Evolutionary conservation across 2,329 filamentous ascomycete species (phyloP), one percentile per base, ranked within the genome.

Genomic region (Phoma sp.): DNA sequence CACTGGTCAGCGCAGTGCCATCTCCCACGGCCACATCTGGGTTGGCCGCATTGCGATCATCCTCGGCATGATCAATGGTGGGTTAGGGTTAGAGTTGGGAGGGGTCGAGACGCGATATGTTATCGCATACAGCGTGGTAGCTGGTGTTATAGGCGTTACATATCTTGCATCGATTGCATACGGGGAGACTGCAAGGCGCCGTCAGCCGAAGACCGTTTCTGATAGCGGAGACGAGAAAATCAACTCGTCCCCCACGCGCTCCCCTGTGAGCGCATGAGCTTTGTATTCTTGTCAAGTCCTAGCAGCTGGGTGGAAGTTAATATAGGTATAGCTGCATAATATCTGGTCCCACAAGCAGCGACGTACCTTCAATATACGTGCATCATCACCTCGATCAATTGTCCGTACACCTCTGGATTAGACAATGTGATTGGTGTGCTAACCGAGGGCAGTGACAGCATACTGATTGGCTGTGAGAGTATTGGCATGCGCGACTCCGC

Each of bases 1-100:
- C 52, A 76, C 74, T 4, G 73, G 74, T 9, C 65, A 67, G 6
- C 77, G 79, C 33, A 78, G 75, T 3, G 57, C 75, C 12, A 77
- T 75, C 55, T 79, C 78, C 1, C 76, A 80, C 53, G 66, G 70
- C 2, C 83, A 85, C 58, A 73, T 83, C n/a, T 84, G 82, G 83
- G 67, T 81, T 23, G 83, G 83, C 15, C 73, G 82, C 2, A 59
- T 74, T 18, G 71, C 80, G 26, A 79, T 85, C 25, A 68, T 77
- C 2, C 66, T 84, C 4, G 82, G 79, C 1, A 79, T 84, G 47
- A 74, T 84, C 64, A 84, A 84, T 64, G 83, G 80, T 18, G 82
- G 82, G 1, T 67, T 84, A 2, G 83, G 83, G 0, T 75, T 84
- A 32, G 67, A 73, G 46, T 62, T 82, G 15, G 42, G 39, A 1